A percentile compares a stretch with the other conserved stretches of the same genome.
These are phyloP conservation scores for Solanum chilense DNA, from an alignment of 257 asterid species.

Conservation along the genomic window DNA sequence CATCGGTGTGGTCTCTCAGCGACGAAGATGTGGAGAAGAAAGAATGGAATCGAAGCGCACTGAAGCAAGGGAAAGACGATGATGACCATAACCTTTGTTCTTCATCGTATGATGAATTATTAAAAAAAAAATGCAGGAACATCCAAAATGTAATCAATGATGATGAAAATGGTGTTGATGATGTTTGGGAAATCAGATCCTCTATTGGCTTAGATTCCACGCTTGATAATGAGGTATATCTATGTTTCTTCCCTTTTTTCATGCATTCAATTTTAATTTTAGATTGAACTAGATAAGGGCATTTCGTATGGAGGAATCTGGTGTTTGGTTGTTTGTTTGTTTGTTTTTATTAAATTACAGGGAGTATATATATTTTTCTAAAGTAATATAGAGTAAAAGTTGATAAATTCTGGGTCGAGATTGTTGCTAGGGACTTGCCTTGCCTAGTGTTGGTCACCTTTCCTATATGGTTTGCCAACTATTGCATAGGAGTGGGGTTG, in stretches of 20 bases:
- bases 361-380: neutral
- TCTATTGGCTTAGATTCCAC: constrained; percentile 5
- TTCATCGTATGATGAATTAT: neutral
- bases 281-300: neutral
- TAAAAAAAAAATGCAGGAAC: constrained; percentile 1
- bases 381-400: neutral
- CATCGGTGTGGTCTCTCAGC: neutral
- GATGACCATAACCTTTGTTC: neutral
- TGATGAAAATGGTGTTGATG: neutral
- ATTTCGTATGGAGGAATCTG: neutral
- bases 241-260: neutral
- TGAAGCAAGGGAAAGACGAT: constrained; percentile 1
- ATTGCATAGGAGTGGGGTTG: neutral
- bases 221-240: constrained; percentile 3
- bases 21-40: constrained; percentile 5
- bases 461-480: neutral
- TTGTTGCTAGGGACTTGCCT: neutral
- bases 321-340: neutral
- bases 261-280: neutral
- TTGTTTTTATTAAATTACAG: neutral
- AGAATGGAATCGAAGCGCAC: constrained; percentile 2
- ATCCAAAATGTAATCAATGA: neutral
- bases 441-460: neutral
- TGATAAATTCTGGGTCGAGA: neutral
- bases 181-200: constrained; percentile 6